These are phyloP conservation scores for Litchi chinensis DNA, from an alignment of 345 rosid genomes.

Conservation along the genomic window DNA sequence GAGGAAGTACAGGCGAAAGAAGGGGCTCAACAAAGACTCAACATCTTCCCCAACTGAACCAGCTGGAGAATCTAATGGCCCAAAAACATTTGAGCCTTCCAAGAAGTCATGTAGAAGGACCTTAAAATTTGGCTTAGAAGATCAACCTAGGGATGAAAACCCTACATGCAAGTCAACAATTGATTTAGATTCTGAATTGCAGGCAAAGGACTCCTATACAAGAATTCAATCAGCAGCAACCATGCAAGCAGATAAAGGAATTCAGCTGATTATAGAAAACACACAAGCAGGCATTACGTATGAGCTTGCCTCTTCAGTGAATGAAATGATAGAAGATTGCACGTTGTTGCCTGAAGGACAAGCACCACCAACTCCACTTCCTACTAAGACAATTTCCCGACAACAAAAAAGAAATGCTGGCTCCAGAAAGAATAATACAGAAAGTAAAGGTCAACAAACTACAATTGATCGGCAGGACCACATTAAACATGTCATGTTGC, in stretches of 20 bases:
- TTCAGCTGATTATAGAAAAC: slow-evolving; percentile 40
- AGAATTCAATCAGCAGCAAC: slow-evolving; percentile 30
- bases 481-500: slow-evolving; percentile 8
- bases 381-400: slow-evolving; percentile 24
- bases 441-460: slow-evolving; percentile 17
- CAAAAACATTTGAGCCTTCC: slow-evolving; percentile 26
- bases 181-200: slow-evolving; percentile 25
- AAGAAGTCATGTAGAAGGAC: slow-evolving; percentile 56
- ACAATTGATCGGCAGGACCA: slow-evolving; percentile 15
- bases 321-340: slow-evolving; percentile 31
- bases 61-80: slow-evolving; percentile 33
- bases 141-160: slow-evolving; percentile 19
- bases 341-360: slow-evolving; percentile 29
- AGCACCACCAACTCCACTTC: slow-evolving; percentile 42
- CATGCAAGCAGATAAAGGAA: slow-evolving; percentile 23
- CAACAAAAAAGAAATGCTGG: slow-evolving; percentile 4
- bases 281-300: slow-evolving; percentile 30
- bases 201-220: slow-evolving; percentile 17
- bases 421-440: slow-evolving; percentile 8
- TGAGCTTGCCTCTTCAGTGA: slow-evolving; percentile 23
- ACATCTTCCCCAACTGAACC: slow-evolving; percentile 34
- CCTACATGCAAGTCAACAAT: slow-evolving; percentile 20
- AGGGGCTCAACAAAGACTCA: slow-evolving; percentile 28
- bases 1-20: slow-evolving; percentile 56
- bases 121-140: slow-evolving; percentile 50